Evolutionary conservation across 2,329 filamentous ascomycete genomes (phyloP).

Genomic region (Neobulgaria alba): DNA sequence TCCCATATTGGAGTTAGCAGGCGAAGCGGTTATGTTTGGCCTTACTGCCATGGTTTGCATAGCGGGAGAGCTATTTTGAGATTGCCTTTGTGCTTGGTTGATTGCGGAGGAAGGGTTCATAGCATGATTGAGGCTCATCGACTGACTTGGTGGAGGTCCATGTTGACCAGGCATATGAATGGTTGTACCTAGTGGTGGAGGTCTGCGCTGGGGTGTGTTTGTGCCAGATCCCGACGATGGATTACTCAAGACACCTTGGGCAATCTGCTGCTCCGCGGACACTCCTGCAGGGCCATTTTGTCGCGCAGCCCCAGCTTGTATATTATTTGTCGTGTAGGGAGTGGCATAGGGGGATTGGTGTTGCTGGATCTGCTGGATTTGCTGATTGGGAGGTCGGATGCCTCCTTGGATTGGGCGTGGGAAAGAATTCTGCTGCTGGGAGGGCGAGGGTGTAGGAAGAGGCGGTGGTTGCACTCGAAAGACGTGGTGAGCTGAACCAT

Average conservation of each 20-base stretch:
- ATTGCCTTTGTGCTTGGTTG: constrained; percentile 21
- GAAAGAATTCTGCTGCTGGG: constrained; percentile 18
- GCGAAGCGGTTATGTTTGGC: constrained; percentile 22
- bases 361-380: constrained; percentile 14
- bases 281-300: constrained; percentile 21
- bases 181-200: constrained; percentile 24
- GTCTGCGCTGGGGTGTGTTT: constrained; percentile 26
- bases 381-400: constrained; percentile 18
- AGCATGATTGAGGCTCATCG: constrained; percentile 26
- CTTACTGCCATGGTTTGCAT: constrained; percentile 18
- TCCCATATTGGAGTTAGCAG: constrained; percentile 19
- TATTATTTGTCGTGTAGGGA: constrained; percentile 23
- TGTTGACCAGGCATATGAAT: constrained; percentile 25
- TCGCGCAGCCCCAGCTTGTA: constrained; percentile 14
- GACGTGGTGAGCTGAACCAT: constrained; percentile 15
- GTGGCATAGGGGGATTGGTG: constrained; percentile 25
- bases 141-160: constrained; percentile 19
- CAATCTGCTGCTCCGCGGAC: constrained; percentile 29
- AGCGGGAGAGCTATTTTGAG: constrained; percentile 25
- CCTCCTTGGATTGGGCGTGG: constrained; percentile 19
- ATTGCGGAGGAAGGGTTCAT: constrained; percentile 20
- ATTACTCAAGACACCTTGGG: constrained; percentile 27
- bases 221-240: constrained; percentile 15
- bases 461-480: constrained; percentile 18
- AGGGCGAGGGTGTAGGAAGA: constrained; percentile 19